Evolutionary conservation across 805 yeast species (phyloP), one percentile per base, ranked within the genome.

Genomic region (Kodamaea restingae): DNA sequence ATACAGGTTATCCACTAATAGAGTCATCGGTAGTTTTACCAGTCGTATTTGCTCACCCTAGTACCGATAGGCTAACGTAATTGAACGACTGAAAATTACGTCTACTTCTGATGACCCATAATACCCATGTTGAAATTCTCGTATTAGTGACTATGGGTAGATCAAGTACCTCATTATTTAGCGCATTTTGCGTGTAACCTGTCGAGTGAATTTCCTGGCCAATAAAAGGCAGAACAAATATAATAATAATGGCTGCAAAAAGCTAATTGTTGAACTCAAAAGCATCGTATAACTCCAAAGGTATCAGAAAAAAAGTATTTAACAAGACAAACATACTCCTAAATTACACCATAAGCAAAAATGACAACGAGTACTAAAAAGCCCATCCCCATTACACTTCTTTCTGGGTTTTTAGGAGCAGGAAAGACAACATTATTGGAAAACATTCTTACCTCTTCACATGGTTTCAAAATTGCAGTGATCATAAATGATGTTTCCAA

Each of bases 371-470:
- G 10, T 15, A 4, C 32, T n/a, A 21, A 18, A 4, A 38, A 27
- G 14, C 67, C 73, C 11, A 61, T 70, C 35, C 74, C 74, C 15
- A 65, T 71, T 9, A 70, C 76, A 1, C 54, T 71, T n/a, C 52
- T 71, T 20, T 70, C 75, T 4, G 76, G 75, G 2, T 70, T 71
- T 42, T 49, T 71, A 15, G 75, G 75, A 4, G 54, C 70, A 10
- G 76, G 76, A 1, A 71, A 71, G 46, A 71, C 76, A 8, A 71
- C 76, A 2, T 51, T 71, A 6, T 52, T 71, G n/a, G 71, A 71
- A 43, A 56, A 61, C 29, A 70, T 71, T 27, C 51, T 71, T 21
- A 67, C 62, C 3, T 49, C 60, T 4, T 44, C 60, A 11, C 74
- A 69, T 50, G 73, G 72, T 0, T 43, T 54, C 17, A 67, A 60